phyloP scores from a whole-genome alignment of 2,329 filamentous ascomycete genomes.

The Eutypella sp. region DNA sequence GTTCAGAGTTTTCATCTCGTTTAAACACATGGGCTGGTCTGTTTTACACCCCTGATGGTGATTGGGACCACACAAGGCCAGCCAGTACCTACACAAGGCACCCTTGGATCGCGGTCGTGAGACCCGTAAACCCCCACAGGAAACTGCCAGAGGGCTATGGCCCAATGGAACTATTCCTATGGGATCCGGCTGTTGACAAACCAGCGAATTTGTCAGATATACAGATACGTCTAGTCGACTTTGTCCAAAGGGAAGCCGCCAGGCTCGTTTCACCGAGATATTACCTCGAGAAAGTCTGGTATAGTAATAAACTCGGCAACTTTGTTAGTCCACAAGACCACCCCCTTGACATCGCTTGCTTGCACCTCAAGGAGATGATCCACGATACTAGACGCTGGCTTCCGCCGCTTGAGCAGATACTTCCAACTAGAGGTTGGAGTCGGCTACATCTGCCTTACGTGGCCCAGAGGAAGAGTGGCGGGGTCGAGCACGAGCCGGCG shows the following conservation, averaged over 20 bases:
- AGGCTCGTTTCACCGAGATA: conserved; percentile 25
- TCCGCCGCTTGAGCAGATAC: conserved; percentile 24
- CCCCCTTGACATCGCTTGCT: conserved; percentile 39
- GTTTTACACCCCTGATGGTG: conserved; percentile 44
- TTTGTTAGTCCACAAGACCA: conserved; percentile 27
- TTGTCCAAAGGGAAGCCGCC: conserved; percentile 26
- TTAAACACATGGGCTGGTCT: conserved; percentile 39
- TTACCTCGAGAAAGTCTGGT: conserved; percentile 39
- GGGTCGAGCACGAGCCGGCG: background rate
- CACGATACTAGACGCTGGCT: conserved; percentile 29
- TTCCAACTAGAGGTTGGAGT: conserved; percentile 35
- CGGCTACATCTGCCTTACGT: conserved; percentile 18
- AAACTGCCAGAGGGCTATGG: conserved; percentile 18
- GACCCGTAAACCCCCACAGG: conserved; percentile 35
- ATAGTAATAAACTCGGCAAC: conserved; percentile 25
- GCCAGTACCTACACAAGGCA: conserved; percentile 27
- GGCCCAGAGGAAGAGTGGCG: no score
- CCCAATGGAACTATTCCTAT: conserved; percentile 47
- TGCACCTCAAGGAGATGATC: conserved; percentile 30
- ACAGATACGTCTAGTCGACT: conserved; percentile 40
- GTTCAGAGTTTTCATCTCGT: background rate
- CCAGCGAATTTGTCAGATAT: conserved; percentile 32
- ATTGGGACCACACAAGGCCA: conserved; percentile 27
- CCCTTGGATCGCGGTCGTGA: conserved; percentile 48
- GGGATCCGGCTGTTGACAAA: conserved; percentile 37